Percentiles rank a stretch among this genome's conserved stretches.
These are phyloP conservation scores for Striga asiatica DNA, from an alignment of 257 asterid genomes.

Conservation along the genomic window DNA sequence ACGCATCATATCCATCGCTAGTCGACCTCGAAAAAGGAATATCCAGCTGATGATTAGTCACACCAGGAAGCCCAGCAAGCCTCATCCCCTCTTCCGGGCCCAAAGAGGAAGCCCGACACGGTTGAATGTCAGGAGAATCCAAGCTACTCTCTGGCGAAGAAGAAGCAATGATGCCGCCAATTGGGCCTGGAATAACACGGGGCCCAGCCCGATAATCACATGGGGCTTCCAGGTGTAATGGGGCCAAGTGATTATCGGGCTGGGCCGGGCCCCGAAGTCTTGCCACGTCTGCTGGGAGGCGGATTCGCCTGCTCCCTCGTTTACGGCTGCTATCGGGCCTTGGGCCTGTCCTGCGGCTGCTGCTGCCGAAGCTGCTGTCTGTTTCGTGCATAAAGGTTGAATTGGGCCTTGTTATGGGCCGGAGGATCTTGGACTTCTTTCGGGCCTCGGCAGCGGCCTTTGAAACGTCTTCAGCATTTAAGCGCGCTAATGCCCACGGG, in stretches of 20 bases:
- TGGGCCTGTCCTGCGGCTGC: conserved; percentile 39
- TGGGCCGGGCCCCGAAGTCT: conserved; percentile 21
- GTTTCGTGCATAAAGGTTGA: conserved; percentile 34
- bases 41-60: conserved; percentile 26
- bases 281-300: conserved; percentile 73
- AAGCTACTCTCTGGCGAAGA: conserved; percentile 93
- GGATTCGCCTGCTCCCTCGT: conserved; percentile 66
- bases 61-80: conserved; percentile 32
- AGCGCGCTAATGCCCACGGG: conserved; percentile 87
- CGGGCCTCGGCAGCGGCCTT: conserved; percentile 97
- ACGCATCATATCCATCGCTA: conserved; percentile 95
- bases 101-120: conserved; percentile 49
- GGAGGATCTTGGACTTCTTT: conserved; percentile 71
- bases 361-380: conserved; percentile 63
- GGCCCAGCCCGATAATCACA: conserved; percentile 36
- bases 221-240: conserved; percentile 69
- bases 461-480: conserved; percentile 81
- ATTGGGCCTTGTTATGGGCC: conserved; percentile 54
- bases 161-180: conserved; percentile 41
- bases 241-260: conserved; percentile 29
- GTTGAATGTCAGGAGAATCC: conserved; percentile 73
- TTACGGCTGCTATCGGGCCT: conserved; percentile 50
- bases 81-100: conserved; percentile 51
- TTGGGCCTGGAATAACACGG: conserved; percentile 30
- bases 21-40: conserved; percentile 70